Evolutionary conservation across 805 yeast genomes (phyloP), one percentile per base, ranked within the genome.

Genomic region (Lachancea fermentati): DNA sequence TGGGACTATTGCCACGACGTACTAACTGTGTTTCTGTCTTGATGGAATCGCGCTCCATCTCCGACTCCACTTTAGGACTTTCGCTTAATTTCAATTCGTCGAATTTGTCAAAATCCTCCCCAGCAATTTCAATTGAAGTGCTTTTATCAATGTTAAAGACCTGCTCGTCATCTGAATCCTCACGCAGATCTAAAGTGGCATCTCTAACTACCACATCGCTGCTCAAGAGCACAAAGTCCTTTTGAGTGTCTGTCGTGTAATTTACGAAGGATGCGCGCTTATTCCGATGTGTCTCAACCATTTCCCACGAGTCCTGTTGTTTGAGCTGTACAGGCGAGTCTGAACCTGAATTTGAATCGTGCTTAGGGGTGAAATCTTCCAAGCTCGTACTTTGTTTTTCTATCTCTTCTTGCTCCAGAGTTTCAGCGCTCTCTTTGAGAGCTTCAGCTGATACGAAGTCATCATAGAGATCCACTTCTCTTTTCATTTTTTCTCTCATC

Each of bases 401-500:
- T 7, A 22, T 11, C 11, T 22, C 26, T 7, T 22, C 26, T 22
- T 22, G 9, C 11, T 7, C 9, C 7, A 11, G 11, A 22, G 11
- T 11, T 11, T 7, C 11, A 7, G 26, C 11, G 11, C 26, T 22
- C 11, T 22, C 11, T 22, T 22, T 22, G 26, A 11, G 9, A 22
- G 26, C 26, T 22, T 22, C 9, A 11, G 26, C 11, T 7, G 26
- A 22, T 22, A 22, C 34, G 13, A 26, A 19, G 15, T 37, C 44
- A 14, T 40, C 47, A 34, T 40, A 44, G 30, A 40, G 30, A 31
- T 44, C 42, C 4, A 44, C 41, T n/a, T 44, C 12, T 36, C 39
- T 36, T 42, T 41, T 42, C 46, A 42, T 33, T 19, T 37, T 37
- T 30, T 47, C 48, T 17, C 53, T 46, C 41, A 49, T 48, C 17